Percentiles rank a stretch among this genome's conserved stretches.
phyloP scores from a whole-genome alignment of 768 basidiomycete genomes.

The Mycena polygramma region DNA sequence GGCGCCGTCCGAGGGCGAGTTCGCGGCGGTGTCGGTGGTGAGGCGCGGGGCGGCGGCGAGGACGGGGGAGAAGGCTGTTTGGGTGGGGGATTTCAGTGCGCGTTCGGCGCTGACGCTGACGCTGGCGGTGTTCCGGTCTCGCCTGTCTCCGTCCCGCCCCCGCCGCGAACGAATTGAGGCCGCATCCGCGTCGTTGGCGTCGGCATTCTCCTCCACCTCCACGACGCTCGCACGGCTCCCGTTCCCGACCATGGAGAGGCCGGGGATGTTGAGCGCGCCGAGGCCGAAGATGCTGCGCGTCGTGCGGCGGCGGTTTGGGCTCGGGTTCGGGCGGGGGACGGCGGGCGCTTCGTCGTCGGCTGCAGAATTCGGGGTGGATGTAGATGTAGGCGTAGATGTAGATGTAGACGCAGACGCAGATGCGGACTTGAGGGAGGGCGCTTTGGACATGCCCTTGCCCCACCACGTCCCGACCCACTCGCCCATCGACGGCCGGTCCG shows the following conservation, averaged over 20 bases:
- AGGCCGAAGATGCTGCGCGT: constrained; percentile 71
- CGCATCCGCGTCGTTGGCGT: constrained; percentile 40
- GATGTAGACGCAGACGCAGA: background rate
- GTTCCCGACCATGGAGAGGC: constrained; percentile 63
- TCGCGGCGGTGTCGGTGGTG: constrained; percentile 53
- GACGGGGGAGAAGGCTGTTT: constrained; percentile 51
- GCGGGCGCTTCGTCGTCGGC: constrained; percentile 11
- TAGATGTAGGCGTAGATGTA: constrained; percentile 15
- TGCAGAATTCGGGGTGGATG: constrained; percentile 24
- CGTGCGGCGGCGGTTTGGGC: constrained; percentile 54
- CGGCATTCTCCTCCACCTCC: background rate
- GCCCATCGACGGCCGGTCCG: constrained; percentile 70
- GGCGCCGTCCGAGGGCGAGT: constrained; percentile 26
- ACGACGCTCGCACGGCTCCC: constrained; percentile 26
- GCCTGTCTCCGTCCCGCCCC: no score
- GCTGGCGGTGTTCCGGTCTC: background rate
- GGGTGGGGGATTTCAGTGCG: constrained; percentile 55
- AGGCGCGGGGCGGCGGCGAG: constrained; percentile 59
- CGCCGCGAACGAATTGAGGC: constrained; percentile 51
- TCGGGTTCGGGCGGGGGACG: constrained; percentile 19
- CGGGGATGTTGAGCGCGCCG: constrained; percentile 70
- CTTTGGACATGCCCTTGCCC: constrained; percentile 55
- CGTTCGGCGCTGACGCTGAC: no score
- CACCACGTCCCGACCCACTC: constrained; percentile 88
- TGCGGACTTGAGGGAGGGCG: background rate